Percentiles rank a stretch among this genome's conserved stretches.
Evolutionary conservation across 2,329 filamentous ascomycete species (phyloP).

Genomic region (Ophiostoma sp.): DNA sequence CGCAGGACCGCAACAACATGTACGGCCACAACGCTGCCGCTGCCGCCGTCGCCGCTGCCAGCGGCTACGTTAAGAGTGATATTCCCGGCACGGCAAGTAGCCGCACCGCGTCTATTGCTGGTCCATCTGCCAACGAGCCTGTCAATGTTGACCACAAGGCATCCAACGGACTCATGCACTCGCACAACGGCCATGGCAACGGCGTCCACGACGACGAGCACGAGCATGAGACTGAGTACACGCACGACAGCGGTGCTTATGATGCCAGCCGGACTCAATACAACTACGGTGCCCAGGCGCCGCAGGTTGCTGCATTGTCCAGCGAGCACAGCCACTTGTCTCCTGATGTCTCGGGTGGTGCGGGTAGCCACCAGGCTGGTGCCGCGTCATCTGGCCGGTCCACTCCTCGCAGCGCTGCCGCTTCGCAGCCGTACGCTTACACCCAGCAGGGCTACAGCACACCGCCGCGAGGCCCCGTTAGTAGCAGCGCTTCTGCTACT

Average conservation of each 20-base stretch:
- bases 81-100: conserved; percentile 72
- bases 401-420: conserved; percentile 72
- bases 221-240: conserved; percentile 77
- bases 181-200: conserved; percentile 48
- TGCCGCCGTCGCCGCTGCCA: conserved; percentile 24
- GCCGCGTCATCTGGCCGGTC: conserved; percentile 73
- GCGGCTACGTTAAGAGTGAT: conserved; percentile 72
- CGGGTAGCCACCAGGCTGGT: conserved; percentile 54
- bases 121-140: conserved; percentile 52
- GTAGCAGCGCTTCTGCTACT: conserved; percentile 32
- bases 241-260: conserved; percentile 73
- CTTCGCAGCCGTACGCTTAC: conserved; percentile 65
- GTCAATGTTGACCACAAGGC: conserved; percentile 53
- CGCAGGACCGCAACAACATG: conserved; percentile 55
- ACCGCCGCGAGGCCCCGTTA: conserved; percentile 58
- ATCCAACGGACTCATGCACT: conserved; percentile 60
- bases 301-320: conserved; percentile 60
- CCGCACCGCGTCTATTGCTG: conserved; percentile 53
- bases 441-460: conserved; percentile 67
- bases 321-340: conserved; percentile 72
- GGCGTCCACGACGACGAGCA: conserved; percentile 59
- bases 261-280: conserved; percentile 66
- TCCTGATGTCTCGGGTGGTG: conserved; percentile 69
- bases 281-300: conserved; percentile 61
- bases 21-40: conserved; percentile 50